Evolutionary conservation across 176 grass and related monocot genomes (phyloP).

Genomic region (Melocanna baccifera): DNA sequence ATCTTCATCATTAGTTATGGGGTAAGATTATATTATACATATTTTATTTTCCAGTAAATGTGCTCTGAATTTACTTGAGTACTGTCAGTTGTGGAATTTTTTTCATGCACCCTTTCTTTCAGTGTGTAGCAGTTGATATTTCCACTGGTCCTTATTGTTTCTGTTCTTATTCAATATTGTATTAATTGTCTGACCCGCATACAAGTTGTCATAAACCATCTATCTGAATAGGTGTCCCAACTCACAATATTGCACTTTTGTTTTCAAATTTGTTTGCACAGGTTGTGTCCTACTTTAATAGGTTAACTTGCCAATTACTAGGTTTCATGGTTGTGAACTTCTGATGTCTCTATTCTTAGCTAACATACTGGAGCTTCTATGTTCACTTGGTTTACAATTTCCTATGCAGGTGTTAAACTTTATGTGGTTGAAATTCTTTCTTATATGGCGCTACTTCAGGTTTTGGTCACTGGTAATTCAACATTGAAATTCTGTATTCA

Average conservation of each 20-base stretch:
- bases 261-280: slow-evolving; percentile 1
- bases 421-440: slow-evolving; percentile 99
- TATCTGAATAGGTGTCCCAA: not conserved
- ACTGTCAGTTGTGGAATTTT: not conserved
- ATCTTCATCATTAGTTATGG: slow-evolving; percentile 95
- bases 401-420: slow-evolving; percentile 80
- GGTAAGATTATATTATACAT: slow-evolving; percentile 51
- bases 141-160: not conserved
- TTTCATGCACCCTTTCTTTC: not conserved
- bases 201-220: not conserved
- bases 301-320: not conserved
- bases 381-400: not conserved
- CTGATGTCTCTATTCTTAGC: slow-evolving; percentile 10
- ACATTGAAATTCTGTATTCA: not conserved
- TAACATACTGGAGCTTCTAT: not conserved
- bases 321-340: not conserved
- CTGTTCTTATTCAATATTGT: not conserved
- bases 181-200: not conserved
- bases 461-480: slow-evolving; percentile 91
- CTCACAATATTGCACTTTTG: not conserved
- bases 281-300: not conserved
- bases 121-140: not conserved
- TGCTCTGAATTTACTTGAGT: not conserved
- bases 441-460: slow-evolving; percentile 98
- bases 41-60: slow-evolving; percentile 6